Conservation (phyloP, 306 rosid species). For the Luffa acutangula region DNA sequence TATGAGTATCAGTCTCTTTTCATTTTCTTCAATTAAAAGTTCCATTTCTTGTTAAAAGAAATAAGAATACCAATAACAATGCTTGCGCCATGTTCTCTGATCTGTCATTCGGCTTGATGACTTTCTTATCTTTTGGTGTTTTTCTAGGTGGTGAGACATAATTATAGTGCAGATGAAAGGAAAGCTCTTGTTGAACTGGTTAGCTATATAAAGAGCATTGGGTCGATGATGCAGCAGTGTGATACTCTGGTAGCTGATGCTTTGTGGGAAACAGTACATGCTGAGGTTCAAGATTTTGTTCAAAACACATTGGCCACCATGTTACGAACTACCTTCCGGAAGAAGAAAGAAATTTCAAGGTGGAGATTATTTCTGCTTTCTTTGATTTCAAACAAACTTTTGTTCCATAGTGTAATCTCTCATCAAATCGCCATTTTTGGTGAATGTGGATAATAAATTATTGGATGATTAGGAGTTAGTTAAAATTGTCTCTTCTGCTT, state of each 20-base stretch:
- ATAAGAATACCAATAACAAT: background rate
- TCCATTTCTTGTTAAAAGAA: too few species aligned
- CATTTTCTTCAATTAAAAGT: too few species aligned
- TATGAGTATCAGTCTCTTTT: too few species aligned
- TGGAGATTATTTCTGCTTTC: constrained; percentile 18
- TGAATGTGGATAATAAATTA: background rate
- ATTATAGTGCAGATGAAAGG: constrained; percentile 82
- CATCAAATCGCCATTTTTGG: background rate
- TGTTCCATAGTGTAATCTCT: background rate
- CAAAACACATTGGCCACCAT: constrained; percentile 90
- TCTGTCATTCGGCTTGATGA: background rate
- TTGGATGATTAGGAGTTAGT: background rate
- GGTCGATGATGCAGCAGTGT: constrained; percentile 90
- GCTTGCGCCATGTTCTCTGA: background rate
- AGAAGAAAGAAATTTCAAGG: constrained; percentile 98
- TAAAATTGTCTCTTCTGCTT: background rate
- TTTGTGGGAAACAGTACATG: constrained; percentile 96
- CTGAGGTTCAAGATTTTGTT: constrained; percentile 98
- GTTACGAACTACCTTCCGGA: constrained; percentile 88
- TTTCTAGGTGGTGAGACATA: constrained; percentile 83
- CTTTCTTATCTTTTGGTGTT: constrained; percentile 1
- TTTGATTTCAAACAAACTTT: background rate
- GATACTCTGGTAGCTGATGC: constrained; percentile 96
- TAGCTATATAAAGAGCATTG: constrained; percentile 91
- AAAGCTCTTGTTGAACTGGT: constrained; percentile 84